Base-by-base conservation (phyloP, 306 rosid genomes). In the Prunus mume region DNA sequence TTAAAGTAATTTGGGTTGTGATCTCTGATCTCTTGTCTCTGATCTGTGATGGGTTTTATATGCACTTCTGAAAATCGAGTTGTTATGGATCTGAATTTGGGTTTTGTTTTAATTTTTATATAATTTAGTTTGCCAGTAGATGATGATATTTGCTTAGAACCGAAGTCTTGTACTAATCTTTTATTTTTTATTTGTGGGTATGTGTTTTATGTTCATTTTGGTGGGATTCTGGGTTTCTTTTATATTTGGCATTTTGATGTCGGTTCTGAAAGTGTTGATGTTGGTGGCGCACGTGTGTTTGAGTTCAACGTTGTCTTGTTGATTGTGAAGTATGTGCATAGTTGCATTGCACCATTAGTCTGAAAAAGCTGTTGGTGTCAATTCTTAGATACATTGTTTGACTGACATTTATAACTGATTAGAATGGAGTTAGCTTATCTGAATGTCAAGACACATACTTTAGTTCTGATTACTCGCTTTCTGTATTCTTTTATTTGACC, bases 21-120 rank as follows among this genome's bases (percentile, higher is more conserved):
- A 34, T 47, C 32, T 71, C 8, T 65, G 30, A 76, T 71, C 69
- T 47, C 65, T 71, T 18, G 32, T 52, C 66, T 72, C 56, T 62
- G 68, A 28, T 68, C 32, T 13, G 15, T 61, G 67, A 18, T 74
- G 20, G 74, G 67, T 78, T 38, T 69, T 2, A 0, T 47, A 10
- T 9, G 24, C 2, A 25, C 30, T 41, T 0, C 3, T 25, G 50
- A 62, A 14, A 11, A 57, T 32, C 46, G 47, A 20, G 47, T 43
- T 25, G 30, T 20, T 34, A 2, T 80, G 66, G 82, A 82, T 78
- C 82, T 82, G 76, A 67, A 32, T 63, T 54, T 62, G 72, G 76
- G 66, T 52, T 63, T 68, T 32, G 20, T 25, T 68, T 77, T 73
- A 46, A 19, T n/a, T 52, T 60, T 74, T n/a, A 12, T 60, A 78